A percentile compares a stretch with the other conserved stretches of the same genome.
These are phyloP conservation scores for Mollisia scopiformis DNA, from an alignment of 2,329 filamentous ascomycete species.

Conservation along the genomic window DNA sequence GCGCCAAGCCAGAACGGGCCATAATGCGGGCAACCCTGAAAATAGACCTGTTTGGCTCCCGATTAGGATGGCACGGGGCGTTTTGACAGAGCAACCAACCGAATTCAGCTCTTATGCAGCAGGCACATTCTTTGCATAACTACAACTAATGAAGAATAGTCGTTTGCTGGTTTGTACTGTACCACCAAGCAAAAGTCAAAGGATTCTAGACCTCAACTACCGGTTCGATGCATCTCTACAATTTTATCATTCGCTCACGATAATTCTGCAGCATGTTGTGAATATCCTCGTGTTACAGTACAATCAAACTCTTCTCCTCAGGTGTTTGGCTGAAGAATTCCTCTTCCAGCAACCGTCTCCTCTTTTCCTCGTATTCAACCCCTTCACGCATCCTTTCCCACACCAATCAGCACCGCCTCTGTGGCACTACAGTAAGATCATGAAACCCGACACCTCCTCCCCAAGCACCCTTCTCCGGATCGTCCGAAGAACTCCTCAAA, in stretches of 20 bases:
- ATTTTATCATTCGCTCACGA: background rate
- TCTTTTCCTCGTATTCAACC: constrained; percentile 1
- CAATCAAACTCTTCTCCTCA: background rate
- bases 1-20: too few relatives aligned
- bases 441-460: background rate
- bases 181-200: too few relatives aligned
- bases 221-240: background rate
- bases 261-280: background rate
- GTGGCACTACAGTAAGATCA: background rate
- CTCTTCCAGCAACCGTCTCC: background rate
- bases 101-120: too few relatives aligned
- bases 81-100: too few relatives aligned
- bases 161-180: too few relatives aligned
- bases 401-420: constrained; percentile 1
- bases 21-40: constrained; percentile 1
- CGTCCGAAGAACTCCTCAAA: background rate
- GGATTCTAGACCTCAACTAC: background rate
- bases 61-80: background rate
- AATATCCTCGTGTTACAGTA: background rate
- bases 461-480: background rate
- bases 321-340: background rate
- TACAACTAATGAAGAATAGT: background rate
- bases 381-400: background rate
- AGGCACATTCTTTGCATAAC: background rate
- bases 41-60: background rate